Conservation (phyloP, 2,329 filamentous ascomycete species). For the Pestalotiopsis sp. region DNA sequence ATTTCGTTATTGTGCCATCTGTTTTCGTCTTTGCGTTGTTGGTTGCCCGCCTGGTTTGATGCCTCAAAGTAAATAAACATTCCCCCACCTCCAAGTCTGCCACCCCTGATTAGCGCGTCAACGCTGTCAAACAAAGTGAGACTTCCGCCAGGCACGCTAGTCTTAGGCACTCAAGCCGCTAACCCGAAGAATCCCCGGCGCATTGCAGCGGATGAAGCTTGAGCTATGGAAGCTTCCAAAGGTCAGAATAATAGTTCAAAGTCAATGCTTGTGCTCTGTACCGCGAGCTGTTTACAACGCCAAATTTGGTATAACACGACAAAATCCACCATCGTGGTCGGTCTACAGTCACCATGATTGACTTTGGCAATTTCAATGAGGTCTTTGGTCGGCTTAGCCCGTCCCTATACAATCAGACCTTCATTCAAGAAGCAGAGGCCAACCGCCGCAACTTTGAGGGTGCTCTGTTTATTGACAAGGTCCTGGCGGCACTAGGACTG, state of each 20-base stretch:
- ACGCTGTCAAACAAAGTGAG: neutral
- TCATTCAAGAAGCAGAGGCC: constrained; percentile 64
- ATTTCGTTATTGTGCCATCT: constrained; percentile 3
- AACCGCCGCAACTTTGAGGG: constrained; percentile 71
- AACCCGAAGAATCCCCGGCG: constrained; percentile 15
- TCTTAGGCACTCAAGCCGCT: neutral
- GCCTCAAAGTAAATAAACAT: constrained; percentile 17
- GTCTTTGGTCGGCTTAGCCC: constrained; percentile 67
- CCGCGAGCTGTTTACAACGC: neutral
- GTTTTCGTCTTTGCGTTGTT: neutral
- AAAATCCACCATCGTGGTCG: neutral
- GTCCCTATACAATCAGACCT: constrained; percentile 64
- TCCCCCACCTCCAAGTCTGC: neutral
- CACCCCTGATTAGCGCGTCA: constrained; percentile 13
- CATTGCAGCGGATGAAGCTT: neutral
- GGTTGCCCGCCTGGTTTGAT: neutral
- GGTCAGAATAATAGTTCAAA: neutral
- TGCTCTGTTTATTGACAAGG: constrained; percentile 77
- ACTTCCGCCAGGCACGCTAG: neutral
- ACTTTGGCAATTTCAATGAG: constrained; percentile 68
- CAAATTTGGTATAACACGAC: neutral
- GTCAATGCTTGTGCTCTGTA: neutral
- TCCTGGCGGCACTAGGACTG: constrained; percentile 72
- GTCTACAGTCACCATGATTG: constrained; percentile 50
- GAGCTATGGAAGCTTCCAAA: neutral